Base-by-base conservation (phyloP, 306 rosid species). In the Lathyrus aphaca region DNA sequence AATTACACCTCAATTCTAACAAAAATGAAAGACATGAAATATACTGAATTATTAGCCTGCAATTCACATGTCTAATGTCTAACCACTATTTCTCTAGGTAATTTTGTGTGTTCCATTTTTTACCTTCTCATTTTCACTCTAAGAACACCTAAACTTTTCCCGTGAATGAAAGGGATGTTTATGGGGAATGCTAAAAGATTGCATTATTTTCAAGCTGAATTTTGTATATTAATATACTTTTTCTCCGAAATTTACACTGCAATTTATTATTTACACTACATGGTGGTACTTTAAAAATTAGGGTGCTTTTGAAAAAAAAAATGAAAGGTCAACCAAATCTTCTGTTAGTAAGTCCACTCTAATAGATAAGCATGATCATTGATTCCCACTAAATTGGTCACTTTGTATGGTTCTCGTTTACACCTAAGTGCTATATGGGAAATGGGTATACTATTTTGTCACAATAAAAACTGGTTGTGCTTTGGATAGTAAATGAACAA, bases 311-410 rank as follows among this genome's bases (percentile, higher is more conserved):
- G 69, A 72, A 58, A 65, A 72, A 58, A 65, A 66, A 40, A 59
- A 30, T 45, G 19, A 67, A 51, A 44, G 29, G 49, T 43, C 55
- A 58, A 39, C 23, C 14, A 58, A 66, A 29, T 66, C 15, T 65
- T 56, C 17, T 57, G 51, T 54, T 45, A 21, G 9, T 23, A 79
- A 71, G 69, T 72, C 74, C 77, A 72, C 69, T 13, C 46, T 27
- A 25, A 15, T 43, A 64, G n/a, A 63, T 25, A 45, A 61, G 29
- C 9, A 21, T 35, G 17, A 44, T 56, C 30, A 59, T 42, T 15
- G 56, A 45, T n/a, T 40, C 45, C 68, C 81, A 77, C 69, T 49
- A 0, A 66, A 32, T 37, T 17, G 12, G 43, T 37, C 78, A 78
- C 70, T 27, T 35, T 58, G 48, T 57, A 66, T 58, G 82, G 82